Conservation (phyloP, 1,284 basidiomycete species). For the Ceratobasidium sp. region DNA sequence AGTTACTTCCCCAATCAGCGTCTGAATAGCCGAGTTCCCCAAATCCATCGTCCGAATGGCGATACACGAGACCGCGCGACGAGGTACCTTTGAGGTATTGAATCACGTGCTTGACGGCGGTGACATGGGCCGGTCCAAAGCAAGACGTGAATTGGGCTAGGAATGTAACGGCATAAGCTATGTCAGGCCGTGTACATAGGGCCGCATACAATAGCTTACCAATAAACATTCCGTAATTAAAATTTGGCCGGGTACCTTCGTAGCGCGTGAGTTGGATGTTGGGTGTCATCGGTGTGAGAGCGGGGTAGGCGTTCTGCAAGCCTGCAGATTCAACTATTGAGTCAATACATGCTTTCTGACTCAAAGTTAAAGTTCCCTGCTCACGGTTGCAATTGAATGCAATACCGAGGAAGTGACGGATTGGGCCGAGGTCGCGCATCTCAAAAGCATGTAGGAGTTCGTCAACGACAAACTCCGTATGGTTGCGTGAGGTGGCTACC, state of each 20-base stretch:
- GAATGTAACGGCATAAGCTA: conserved; percentile 26
- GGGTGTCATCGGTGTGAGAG: neutral
- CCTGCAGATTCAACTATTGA: conserved; percentile 2
- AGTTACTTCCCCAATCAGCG: conserved; percentile 35
- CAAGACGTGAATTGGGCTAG: conserved; percentile 9
- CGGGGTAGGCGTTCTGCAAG: conserved; percentile 1
- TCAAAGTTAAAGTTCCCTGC: neutral
- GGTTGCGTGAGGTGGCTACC: neutral
- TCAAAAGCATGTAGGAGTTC: conserved; percentile 11
- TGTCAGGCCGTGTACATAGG: conserved; percentile 39
- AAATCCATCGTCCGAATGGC: neutral
- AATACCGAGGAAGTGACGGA: conserved; percentile 34
- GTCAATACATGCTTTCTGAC: conserved; percentile 23
- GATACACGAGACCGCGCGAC: neutral
- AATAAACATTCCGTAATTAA: conserved; percentile 14
- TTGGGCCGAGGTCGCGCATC: conserved; percentile 30
- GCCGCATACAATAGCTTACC: conserved; percentile 44
- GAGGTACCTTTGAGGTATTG: conserved; percentile 48
- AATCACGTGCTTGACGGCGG: conserved; percentile 47
- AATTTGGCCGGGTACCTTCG: neutral
- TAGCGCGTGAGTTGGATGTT: neutral
- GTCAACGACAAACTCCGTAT: neutral
- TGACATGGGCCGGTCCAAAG: conserved; percentile 44
- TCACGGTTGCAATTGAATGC: neutral
- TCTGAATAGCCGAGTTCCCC: conserved; percentile 21